phyloP scores from a whole-genome alignment of 192 early-diverging fungal species.

The Umbelopsis isabellina region DNA sequence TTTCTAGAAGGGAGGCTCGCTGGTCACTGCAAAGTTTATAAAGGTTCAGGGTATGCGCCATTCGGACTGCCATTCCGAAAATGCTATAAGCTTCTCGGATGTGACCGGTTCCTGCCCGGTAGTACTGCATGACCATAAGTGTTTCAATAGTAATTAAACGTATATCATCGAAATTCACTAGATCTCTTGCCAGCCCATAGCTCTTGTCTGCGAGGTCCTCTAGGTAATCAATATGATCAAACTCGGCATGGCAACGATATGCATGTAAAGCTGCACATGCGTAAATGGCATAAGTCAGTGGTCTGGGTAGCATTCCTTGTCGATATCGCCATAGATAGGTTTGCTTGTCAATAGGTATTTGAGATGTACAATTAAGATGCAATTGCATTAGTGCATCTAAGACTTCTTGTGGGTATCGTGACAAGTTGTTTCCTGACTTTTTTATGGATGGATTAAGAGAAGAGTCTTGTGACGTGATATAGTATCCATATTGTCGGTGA shows the following conservation, averaged over 20 bases:
- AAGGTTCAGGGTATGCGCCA: constrained; percentile 12
- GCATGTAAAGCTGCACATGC: constrained; percentile 31
- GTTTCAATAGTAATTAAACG: constrained; percentile 25
- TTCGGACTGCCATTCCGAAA: constrained; percentile 21
- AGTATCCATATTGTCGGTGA: constrained; percentile 2
- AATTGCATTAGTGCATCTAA: constrained; percentile 12
- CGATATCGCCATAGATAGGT: background rate
- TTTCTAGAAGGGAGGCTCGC: background rate
- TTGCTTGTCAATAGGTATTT: constrained; percentile 23
- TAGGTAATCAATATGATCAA: background rate
- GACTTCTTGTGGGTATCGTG: background rate
- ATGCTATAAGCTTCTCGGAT: constrained; percentile 20
- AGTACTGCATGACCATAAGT: constrained; percentile 28
- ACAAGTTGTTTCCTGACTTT: background rate
- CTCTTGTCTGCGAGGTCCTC: constrained; percentile 21
- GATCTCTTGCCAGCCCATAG: constrained; percentile 24
- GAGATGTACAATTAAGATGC: constrained; percentile 21
- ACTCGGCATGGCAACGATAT: constrained; percentile 27
- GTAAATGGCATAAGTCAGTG: constrained; percentile 26
- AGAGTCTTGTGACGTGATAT: constrained; percentile 8
- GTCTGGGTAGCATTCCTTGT: constrained; percentile 17
- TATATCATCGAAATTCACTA: constrained; percentile 33
- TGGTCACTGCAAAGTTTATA: constrained; percentile 3
- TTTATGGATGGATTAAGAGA: background rate
- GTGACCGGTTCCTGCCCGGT: constrained; percentile 14